Evolutionary conservation across 2,329 filamentous ascomycete genomes (phyloP).

Genomic region (Trichoderma lentiforme): DNA sequence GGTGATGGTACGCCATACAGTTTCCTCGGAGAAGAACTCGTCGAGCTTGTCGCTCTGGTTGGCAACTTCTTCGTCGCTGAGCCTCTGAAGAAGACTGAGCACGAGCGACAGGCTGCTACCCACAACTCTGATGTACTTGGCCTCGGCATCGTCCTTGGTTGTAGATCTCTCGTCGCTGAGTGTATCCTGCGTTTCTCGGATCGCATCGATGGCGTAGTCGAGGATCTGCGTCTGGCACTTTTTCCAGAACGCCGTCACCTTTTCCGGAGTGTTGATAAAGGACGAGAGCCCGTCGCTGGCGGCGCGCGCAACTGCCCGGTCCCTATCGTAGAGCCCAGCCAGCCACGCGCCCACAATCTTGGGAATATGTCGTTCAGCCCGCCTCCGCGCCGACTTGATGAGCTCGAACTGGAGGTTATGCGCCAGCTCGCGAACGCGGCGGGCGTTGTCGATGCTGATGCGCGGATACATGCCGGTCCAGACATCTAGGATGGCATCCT

Average conservation of each 20-base stretch:
- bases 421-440: conserved; percentile 81
- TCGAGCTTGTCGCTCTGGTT: conserved; percentile 63
- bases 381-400: conserved; percentile 66
- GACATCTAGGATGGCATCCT: conserved; percentile 79
- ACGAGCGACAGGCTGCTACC: conserved; percentile 55
- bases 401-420: conserved; percentile 68
- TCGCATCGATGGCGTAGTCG: conserved; percentile 75
- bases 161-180: conserved; percentile 87
- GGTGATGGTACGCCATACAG: conserved; percentile 64
- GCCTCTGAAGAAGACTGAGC: conserved; percentile 48
- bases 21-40: conserved; percentile 62
- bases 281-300: conserved; percentile 71
- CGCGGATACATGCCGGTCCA: conserved; percentile 90
- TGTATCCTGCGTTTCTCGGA: conserved; percentile 75
- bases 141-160: conserved; percentile 76
- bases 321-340: conserved; percentile 81
- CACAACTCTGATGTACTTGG: conserved; percentile 78
- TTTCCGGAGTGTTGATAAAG: conserved; percentile 78
- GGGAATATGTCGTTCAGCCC: conserved; percentile 76
- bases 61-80: conserved; percentile 51
- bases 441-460: conserved; percentile 82
- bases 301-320: conserved; percentile 71
- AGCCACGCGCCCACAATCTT: conserved; percentile 86
- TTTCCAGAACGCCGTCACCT: conserved; percentile 71
- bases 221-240: conserved; percentile 78